These are phyloP conservation scores for Aspergillus viridinutans DNA, from an alignment of 2,329 filamentous ascomycete species.

Conservation along the genomic window DNA sequence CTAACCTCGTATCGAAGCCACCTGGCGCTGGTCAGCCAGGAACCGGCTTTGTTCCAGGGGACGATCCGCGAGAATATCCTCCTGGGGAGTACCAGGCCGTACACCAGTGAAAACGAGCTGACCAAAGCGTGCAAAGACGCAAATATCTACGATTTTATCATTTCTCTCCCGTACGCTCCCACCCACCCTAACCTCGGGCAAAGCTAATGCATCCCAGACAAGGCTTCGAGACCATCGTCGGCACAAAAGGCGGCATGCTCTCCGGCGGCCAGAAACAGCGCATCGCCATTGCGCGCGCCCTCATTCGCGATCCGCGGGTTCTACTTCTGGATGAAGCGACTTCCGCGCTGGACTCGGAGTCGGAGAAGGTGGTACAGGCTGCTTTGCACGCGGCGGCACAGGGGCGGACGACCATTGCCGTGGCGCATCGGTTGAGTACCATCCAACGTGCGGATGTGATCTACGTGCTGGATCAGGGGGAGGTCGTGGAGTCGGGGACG, in stretches of 20 bases:
- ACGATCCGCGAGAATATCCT: slow-evolving; percentile 87
- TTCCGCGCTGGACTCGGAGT: slow-evolving; percentile 48
- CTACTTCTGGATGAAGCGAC: slow-evolving; percentile 76
- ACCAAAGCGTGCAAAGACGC: slow-evolving; percentile 79
- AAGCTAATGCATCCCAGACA: slow-evolving; percentile 48
- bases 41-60: slow-evolving; percentile 91
- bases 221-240: slow-evolving; percentile 79
- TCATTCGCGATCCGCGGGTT: slow-evolving; percentile 84
- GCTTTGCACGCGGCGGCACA: slow-evolving; percentile 80
- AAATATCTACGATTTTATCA: slow-evolving; percentile 89
- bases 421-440: slow-evolving; percentile 85
- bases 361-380: slow-evolving; percentile 56
- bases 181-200: too few species aligned
- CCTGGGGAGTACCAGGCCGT: slow-evolving; percentile 64
- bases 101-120: slow-evolving; percentile 67
- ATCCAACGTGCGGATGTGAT: slow-evolving; percentile 94
- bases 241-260: slow-evolving; percentile 78
- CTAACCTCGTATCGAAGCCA: slow-evolving; percentile 79
- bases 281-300: slow-evolving; percentile 84
- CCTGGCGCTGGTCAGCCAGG: slow-evolving; percentile 86
- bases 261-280: slow-evolving; percentile 94
- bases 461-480: slow-evolving; percentile 91
- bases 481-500: slow-evolving; percentile 77
- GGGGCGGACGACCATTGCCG: slow-evolving; percentile 85
- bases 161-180: slow-evolving; percentile 64